Base-by-base conservation (phyloP, 2,329 filamentous ascomycete genomes). In the Colletotrichum karsti region DNA sequence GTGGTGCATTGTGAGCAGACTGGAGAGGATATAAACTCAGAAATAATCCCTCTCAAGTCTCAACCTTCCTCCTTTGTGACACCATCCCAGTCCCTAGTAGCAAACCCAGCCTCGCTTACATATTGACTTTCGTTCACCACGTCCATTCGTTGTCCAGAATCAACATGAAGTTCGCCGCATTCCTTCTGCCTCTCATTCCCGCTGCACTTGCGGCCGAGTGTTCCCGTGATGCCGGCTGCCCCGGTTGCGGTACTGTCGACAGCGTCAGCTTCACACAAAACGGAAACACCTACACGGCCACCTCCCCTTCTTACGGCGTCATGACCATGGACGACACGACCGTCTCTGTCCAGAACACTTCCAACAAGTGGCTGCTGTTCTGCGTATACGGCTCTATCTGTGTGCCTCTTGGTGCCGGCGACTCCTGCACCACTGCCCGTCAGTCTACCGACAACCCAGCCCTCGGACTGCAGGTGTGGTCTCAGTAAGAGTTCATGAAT, bases 301-400 rank as follows among this genome's bases (percentile, higher is more conserved):
- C 30, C 6, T 28, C 51, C 5, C n/a, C 60, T 6, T 50, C 51
- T 4, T 63, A 63, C 33, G 60, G 60, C 18, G 33, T 41, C 53
- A 57, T 58, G 53, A 63, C 33, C 9, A 50, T 58, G 42, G 18
- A 28, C 33, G 42, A 50, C 15, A 50, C 12, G n/a, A 63, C 61
- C 7, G 24, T 63, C 7, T 41, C 61, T 4, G 61, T 63, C 42
- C 24, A 58, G 33, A 63, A 63, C 61, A 58, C 53, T 10, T 57
- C 61, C n/a, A 51, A 58, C 13, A 63, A 58, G 24, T 63, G 53
- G 61, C 33, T 58, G 1, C 13, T 63, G 41, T 48, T 58, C 61
- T 58, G 61, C 61, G 26, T 26, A 5, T 63, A 58, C 42, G 61
- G 42, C 18, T 48, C 51, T 13, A 15, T 48, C 13, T 63, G 61